Evolutionary conservation across 1,284 basidiomycete genomes (phyloP).

Genomic region (Ustilago cynodontis): DNA sequence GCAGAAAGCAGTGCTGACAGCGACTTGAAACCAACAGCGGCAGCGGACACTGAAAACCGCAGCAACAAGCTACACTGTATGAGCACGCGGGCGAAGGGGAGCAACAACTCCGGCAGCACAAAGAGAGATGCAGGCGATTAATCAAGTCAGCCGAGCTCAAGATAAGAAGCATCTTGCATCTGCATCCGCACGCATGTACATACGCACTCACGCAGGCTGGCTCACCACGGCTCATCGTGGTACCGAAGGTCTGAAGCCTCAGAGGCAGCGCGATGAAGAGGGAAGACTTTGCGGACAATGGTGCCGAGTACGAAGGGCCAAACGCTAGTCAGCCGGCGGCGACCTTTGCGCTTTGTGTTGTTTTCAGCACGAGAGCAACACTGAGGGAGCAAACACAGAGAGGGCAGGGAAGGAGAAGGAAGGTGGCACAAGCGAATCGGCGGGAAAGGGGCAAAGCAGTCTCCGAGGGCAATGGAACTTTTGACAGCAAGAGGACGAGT

Average conservation of each 20-base stretch:
- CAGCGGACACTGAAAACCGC: not conserved
- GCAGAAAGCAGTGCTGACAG: conserved; percentile 2
- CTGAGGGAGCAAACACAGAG: not conserved
- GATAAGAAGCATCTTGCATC: not conserved
- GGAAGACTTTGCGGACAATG: not conserved
- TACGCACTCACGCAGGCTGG: no score
- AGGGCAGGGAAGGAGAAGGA: not conserved
- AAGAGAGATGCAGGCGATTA: not conserved
- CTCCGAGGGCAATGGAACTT: not conserved
- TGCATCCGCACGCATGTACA: not conserved
- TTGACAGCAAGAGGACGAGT: not conserved
- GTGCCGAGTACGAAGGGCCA: not conserved
- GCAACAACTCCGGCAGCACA: not conserved
- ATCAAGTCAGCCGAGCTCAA: not conserved
- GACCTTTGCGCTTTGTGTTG: not conserved
- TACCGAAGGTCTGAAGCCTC: not conserved
- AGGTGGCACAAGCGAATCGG: conserved; percentile 6
- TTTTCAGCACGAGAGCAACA: not conserved
- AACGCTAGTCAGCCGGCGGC: not conserved
- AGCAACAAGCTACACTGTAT: not conserved
- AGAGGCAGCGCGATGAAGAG: not conserved
- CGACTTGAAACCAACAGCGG: not conserved
- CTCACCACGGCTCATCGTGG: not conserved
- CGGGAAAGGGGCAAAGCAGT: not conserved
- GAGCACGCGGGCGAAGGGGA: not conserved